Base-by-base conservation (phyloP, 176 grass and related monocot species). In the Saccharum officinarum region DNA sequence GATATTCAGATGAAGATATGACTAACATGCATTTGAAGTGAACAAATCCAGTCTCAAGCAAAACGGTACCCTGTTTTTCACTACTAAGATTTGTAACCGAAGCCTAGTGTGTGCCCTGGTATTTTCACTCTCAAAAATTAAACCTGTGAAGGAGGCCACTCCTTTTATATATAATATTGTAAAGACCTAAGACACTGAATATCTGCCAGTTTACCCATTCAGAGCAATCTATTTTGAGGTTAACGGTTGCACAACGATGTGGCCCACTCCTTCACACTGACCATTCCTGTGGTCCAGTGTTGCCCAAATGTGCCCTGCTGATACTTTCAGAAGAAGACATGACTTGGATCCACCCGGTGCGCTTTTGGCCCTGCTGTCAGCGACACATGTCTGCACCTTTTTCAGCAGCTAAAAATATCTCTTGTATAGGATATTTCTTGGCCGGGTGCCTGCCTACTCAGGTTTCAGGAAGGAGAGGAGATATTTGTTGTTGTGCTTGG, bases 281-380 rank as follows among this genome's bases (percentile, higher is more conserved):
- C 74, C 45, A 62, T 83, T 86, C 74, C 80, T 73, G 46, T 31
- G 84, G 80, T 74, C 74, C 71, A 71, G 60, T 77, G 46, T 13
- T 78, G 55, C 39, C 83, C 77, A 69, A 80, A 76, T 60, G 15
- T 62, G n/a, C n/a, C n/a, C n/a, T n/a, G n/a, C n/a, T n/a, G n/a
- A n/a, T n/a, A n/a, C n/a, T n/a, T n/a, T n/a, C n/a, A n/a, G n/a
- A n/a, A n/a, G n/a, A n/a, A n/a, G n/a, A n/a, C n/a, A n/a, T n/a
- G n/a, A n/a, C n/a, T n/a, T n/a, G n/a, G n/a, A n/a, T n/a, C n/a
- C n/a, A n/a, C n/a, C n/a, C n/a, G n/a, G n/a, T n/a, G 80, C 75
- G 74, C 84, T 87, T 90, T 83, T 23, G 80, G 88, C 15, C 88
- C 73, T 39, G 20, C 38, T 40, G 25, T 75, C 75, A 90, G 75